A percentile compares a stretch with the other conserved stretches of the same genome.
Conservation (phyloP, 768 basidiomycete species). For the Nidularia sp. region DNA sequence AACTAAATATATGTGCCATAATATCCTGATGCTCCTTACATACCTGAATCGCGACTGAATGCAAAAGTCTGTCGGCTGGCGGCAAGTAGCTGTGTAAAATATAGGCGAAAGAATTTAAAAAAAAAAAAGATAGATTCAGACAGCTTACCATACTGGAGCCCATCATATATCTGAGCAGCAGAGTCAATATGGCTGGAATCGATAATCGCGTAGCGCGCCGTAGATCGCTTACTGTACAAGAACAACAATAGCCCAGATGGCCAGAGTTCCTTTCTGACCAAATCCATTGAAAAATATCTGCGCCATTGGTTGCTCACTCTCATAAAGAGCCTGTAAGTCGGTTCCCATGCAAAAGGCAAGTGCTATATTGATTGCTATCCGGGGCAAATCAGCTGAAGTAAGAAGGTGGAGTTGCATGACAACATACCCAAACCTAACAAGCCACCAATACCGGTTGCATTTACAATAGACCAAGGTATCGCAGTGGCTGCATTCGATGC, state of each 20-base stretch:
- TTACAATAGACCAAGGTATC: constrained; percentile 65
- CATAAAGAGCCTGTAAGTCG: constrained; percentile 36
- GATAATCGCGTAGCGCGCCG: no score
- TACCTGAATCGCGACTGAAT: constrained; percentile 61
- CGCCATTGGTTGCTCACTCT: constrained; percentile 57
- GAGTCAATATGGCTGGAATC: not conserved
- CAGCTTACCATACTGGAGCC: constrained; percentile 47
- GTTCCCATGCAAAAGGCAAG: constrained; percentile 60
- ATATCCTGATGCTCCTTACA: not conserved
- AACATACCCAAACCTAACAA: constrained; percentile 56
- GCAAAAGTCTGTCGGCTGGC: constrained; percentile 61
- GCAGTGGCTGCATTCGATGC: constrained; percentile 64
- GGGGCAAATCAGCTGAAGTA: no score
- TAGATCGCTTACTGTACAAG: constrained; percentile 27
- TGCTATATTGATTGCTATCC: constrained; percentile 52
- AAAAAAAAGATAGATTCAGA: no score
- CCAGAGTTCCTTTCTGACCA: constrained; percentile 30
- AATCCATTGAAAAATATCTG: constrained; percentile 50
- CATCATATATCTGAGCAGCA: constrained; percentile 47
- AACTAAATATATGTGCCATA: not conserved
- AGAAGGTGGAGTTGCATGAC: no score
- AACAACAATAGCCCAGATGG: constrained; percentile 33
- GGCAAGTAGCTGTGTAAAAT: constrained; percentile 16
- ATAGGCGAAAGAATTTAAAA: not conserved
- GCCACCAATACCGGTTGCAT: constrained; percentile 50